Evolutionary conservation across 352 stramenopile species (phyloP), one percentile per base, ranked within the genome.

Genomic region (Globisporangium cylindrosporum): DNA sequence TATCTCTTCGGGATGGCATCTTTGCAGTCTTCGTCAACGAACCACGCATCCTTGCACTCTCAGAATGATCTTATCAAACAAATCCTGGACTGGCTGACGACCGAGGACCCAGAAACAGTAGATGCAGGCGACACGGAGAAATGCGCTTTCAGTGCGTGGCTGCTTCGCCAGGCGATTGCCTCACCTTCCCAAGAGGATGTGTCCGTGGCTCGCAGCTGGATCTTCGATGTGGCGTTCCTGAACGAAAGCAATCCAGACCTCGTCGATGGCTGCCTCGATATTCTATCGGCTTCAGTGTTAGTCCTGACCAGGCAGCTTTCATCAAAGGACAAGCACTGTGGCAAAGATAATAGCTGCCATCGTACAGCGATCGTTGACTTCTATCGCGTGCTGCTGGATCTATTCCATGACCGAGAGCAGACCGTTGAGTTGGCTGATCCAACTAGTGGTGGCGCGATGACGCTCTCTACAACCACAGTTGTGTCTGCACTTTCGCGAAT

Each of bases 201-300:
- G 9, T 48, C 62, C 0, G 62, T 32, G 34, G 41, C 22, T 22
- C 77, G 85, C 12, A 84, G 72, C 1, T 91, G 83, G 83, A 46
- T 93, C 0, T 91, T 93, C 59, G 83, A 92, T 56, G 29, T 83
- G 4, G 24, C 88, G 4, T 79, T 88, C 20, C 70, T 92, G 24
- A 82, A 66, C 27, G 64, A 79, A 8, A 72, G 70, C 36, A 74
- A 66, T 14, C 25, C 67, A 3, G 38, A 70, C 2, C 68, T 86
- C 0, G 66, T 68, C 3, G 56, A 78, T 22, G 70, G 51, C 36
- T 85, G 75, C 29, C 79, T 78, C 15, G 67, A 61, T 3, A 38
- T 81, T 27, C 67, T 78, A 20, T 74, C 59, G 38, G 65, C 59
- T 51, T 62, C 69, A 56, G 36, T 82, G 2, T 49, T 27, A 9